phyloP scores from a whole-genome alignment of 2,329 filamentous ascomycete genomes.

The Trichoderma atrobrunneum region DNA sequence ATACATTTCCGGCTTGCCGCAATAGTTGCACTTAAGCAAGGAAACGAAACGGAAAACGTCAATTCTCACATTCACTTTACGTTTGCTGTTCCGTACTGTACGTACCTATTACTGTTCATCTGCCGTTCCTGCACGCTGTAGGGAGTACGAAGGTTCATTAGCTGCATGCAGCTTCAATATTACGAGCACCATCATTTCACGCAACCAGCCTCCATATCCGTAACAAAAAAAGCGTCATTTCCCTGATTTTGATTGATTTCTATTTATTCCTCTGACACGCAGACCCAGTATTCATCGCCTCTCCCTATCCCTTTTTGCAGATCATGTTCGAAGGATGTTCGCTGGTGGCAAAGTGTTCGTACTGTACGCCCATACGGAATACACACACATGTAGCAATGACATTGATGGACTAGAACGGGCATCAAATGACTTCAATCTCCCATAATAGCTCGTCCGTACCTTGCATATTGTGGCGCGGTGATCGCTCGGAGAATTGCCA shows the following conservation, averaged over 20 bases:
- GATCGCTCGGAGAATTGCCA: conserved; percentile 10
- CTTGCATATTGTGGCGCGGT: conserved; percentile 16
- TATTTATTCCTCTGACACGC: background rate
- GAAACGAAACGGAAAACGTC: background rate
- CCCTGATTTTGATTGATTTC: background rate
- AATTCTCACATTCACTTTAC: background rate
- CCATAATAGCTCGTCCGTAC: background rate
- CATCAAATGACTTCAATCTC: background rate
- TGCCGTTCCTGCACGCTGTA: background rate
- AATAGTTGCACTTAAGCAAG: background rate
- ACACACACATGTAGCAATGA: background rate
- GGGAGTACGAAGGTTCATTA: background rate
- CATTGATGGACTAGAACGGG: background rate
- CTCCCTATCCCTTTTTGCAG: background rate
- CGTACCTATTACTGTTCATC: background rate
- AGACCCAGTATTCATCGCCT: background rate
- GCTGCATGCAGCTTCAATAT: background rate
- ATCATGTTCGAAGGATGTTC: background rate
- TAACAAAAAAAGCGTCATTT: background rate
- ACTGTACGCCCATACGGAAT: background rate
- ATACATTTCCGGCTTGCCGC: background rate
- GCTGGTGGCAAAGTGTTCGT: background rate
- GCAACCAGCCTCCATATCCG: background rate
- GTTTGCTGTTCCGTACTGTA: background rate
- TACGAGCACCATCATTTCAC: background rate